phyloP scores from a whole-genome alignment of 345 rosid genomes.

The Kandelia obovata region DNA sequence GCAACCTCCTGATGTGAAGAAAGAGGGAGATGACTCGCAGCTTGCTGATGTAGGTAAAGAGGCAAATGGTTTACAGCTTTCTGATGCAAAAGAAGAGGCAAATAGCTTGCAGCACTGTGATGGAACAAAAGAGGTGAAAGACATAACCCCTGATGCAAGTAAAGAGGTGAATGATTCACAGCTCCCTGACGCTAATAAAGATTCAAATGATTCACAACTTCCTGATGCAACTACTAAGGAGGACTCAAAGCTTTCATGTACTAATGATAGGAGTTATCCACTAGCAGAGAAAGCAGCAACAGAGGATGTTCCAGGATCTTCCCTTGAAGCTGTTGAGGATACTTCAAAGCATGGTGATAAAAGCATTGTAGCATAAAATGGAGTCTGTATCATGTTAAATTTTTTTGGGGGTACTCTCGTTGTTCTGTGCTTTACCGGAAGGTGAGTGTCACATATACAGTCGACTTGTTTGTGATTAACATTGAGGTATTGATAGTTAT shows the following conservation, averaged over 20 bases:
- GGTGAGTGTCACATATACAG: no score
- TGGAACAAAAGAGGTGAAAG: constrained; percentile 6
- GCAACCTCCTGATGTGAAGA: neutral
- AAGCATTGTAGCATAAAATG: constrained; percentile 19
- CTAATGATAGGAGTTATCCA: constrained; percentile 15
- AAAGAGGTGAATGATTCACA: neutral
- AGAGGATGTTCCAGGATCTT: constrained; percentile 20
- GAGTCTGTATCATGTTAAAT: constrained; percentile 16
- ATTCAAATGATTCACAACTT: constrained; percentile 2
- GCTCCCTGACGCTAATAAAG: neutral
- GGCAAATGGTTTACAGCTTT: neutral
- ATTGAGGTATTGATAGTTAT: no score
- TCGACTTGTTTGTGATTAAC: no score
- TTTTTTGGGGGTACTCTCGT: constrained; percentile 1
- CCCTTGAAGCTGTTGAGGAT: constrained; percentile 22
- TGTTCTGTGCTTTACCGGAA: neutral
- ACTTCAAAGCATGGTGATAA: constrained; percentile 21
- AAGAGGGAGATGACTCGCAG: neutral
- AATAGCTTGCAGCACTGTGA: constrained; percentile 1
- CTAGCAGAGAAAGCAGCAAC: constrained; percentile 20
- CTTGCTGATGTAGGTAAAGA: constrained; percentile 10
- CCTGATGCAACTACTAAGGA: constrained; percentile 5
- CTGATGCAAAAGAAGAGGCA: constrained; percentile 6
- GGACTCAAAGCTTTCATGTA: constrained; percentile 12
- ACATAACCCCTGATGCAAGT: neutral